phyloP scores from a whole-genome alignment of 2,329 filamentous ascomycete species.

The Curvularia spicifera region DNA sequence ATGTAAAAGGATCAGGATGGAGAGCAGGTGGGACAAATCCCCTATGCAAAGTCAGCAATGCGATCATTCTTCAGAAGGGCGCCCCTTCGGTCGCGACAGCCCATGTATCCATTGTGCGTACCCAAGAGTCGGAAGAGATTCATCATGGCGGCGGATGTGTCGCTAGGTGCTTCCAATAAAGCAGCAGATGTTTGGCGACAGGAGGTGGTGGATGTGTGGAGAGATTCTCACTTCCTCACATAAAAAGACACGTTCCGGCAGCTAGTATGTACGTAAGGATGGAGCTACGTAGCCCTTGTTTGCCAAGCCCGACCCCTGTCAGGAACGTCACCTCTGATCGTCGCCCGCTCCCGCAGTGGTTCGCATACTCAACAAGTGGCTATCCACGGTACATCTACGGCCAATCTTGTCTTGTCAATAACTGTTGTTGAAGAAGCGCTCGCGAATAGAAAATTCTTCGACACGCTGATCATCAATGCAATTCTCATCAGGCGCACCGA shows the following conservation, averaged over 20 bases:
- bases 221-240: constrained; percentile 23
- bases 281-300: constrained; percentile 40
- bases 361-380: constrained; percentile 4
- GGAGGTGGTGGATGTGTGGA: constrained; percentile 20
- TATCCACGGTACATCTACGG: background rate
- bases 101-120: constrained; percentile 48
- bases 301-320: constrained; percentile 36
- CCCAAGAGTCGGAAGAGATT: constrained; percentile 74
- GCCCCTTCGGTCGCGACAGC: constrained; percentile 2
- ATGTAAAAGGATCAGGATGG: constrained; percentile 91
- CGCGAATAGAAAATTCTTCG: background rate
- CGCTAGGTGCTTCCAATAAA: constrained; percentile 24
- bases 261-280: constrained; percentile 32
- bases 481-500: background rate
- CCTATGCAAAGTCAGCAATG: constrained; percentile 59
- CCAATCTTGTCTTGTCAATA: background rate
- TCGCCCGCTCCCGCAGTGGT: constrained; percentile 13
- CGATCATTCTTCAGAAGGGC: constrained; percentile 12
- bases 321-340: constrained; percentile 27
- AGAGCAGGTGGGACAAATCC: constrained; percentile 93
- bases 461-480: background rate
- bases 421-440: background rate
- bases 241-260: constrained; percentile 49
- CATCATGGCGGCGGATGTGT: constrained; percentile 57
- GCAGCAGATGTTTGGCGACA: constrained; percentile 24